Percentiles rank a stretch among this genome's conserved stretches.
phyloP scores from a whole-genome alignment of 1,284 basidiomycete species.

The Rhodotorula glutinis region DNA sequence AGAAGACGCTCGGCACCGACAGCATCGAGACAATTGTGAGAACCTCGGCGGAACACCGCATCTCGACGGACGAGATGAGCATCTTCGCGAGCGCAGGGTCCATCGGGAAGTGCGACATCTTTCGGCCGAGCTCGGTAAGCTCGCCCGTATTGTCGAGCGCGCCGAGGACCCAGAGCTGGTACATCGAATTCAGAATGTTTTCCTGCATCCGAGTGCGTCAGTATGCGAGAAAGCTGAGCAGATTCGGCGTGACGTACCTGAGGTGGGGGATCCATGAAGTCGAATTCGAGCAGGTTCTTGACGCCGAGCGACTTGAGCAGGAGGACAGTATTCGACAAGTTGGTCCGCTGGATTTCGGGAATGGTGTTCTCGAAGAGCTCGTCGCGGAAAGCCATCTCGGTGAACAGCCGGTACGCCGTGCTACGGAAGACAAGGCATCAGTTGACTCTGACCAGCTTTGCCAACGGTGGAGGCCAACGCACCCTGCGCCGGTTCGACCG shows the following conservation, averaged over 20 bases:
- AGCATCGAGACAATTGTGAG: conserved; percentile 98
- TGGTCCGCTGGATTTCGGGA: conserved; percentile 97
- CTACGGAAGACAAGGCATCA: conserved; percentile 50
- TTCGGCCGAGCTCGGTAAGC: conserved; percentile 82
- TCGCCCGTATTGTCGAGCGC: conserved; percentile 98
- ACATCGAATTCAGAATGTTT: conserved; percentile 96
- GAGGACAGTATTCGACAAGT: conserved; percentile 92
- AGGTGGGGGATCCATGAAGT: conserved; percentile 95
- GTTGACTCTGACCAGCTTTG: background rate
- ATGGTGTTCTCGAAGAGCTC: conserved; percentile 96
- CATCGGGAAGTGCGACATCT: conserved; percentile 95
- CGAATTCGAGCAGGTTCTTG: conserved; percentile 94
- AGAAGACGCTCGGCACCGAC: conserved; percentile 66
- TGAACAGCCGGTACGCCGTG: conserved; percentile 93
- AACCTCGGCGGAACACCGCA: conserved; percentile 91
- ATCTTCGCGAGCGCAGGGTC: conserved; percentile 94
- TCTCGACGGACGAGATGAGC: conserved; percentile 84
- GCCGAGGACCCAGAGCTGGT: conserved; percentile 97
- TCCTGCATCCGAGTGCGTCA: conserved; percentile 54
- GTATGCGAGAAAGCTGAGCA: conserved; percentile 16
- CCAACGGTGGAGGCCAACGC: conserved; percentile 44
- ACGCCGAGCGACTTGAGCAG: conserved; percentile 90
- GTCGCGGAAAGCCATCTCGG: conserved; percentile 92
- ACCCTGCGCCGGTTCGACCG: conserved; percentile 91
- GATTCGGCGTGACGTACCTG: conserved; percentile 50